These are phyloP conservation scores for Selaginella tamariscina DNA, from an alignment of 75 land plant species.

Conservation along the genomic window DNA sequence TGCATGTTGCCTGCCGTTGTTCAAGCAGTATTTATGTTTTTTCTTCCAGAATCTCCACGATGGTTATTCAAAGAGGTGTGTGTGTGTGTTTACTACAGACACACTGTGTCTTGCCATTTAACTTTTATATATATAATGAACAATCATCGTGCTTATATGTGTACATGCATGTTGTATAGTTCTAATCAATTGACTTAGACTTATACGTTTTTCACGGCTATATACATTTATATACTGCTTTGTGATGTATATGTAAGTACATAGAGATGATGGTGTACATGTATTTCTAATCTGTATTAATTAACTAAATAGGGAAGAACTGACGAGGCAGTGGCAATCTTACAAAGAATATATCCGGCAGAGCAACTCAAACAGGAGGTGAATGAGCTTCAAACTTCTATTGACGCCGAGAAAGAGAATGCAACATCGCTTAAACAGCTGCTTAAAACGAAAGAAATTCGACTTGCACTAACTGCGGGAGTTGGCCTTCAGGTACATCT, in stretches of 20 bases:
- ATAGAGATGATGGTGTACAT: not conserved
- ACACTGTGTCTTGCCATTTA: too few relatives aligned
- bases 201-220: not conserved
- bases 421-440: slow-evolving; percentile 11
- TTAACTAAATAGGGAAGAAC: slow-evolving; percentile 28
- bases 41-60: slow-evolving; percentile 73
- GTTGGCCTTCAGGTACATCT: slow-evolving; percentile 36
- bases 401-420: slow-evolving; percentile 39
- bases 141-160: too few relatives aligned
- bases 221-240: too few relatives aligned
- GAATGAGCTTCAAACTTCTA: slow-evolving; percentile 33
- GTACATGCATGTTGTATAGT: too few relatives aligned
- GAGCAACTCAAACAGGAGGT: slow-evolving; percentile 45
- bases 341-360: slow-evolving; percentile 49
- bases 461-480: slow-evolving; percentile 31
- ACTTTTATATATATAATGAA: too few relatives aligned
- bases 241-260: not conserved
- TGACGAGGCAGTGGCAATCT: slow-evolving; percentile 39
- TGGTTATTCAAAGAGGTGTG: slow-evolving; percentile 64
- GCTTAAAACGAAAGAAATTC: slow-evolving; percentile 7
- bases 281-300: not conserved
- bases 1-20: slow-evolving; percentile 58
- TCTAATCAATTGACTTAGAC: not conserved
- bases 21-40: slow-evolving; percentile 50
- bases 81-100: too few relatives aligned